A percentile compares a stretch with the other conserved stretches of the same genome.
Conservation (phyloP, 768 basidiomycete genomes). For the Mrakia frigida region DNA sequence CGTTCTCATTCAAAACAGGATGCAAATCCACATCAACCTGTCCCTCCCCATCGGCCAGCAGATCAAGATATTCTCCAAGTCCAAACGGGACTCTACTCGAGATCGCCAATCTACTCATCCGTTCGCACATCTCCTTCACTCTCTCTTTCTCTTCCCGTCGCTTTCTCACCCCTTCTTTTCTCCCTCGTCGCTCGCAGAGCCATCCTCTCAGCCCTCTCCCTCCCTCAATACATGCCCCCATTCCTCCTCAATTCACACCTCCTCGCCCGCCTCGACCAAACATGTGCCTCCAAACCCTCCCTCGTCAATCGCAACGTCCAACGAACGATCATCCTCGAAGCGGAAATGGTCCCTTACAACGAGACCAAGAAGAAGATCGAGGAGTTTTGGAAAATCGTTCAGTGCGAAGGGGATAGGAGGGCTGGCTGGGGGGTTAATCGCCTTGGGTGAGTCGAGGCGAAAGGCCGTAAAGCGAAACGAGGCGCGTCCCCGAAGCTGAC, state of each 20-base stretch:
- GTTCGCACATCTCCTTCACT: slow-evolving; percentile 35
- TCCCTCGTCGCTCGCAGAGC: slow-evolving; percentile 47
- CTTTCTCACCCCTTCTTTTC: neutral
- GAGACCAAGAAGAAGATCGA: slow-evolving; percentile 58
- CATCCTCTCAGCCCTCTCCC: slow-evolving; percentile 58
- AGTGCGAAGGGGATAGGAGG: slow-evolving; percentile 32
- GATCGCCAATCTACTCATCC: slow-evolving; percentile 66
- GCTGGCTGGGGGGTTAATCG: neutral
- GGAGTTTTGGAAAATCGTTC: slow-evolving; percentile 52
- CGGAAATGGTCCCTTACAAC: slow-evolving; percentile 83
- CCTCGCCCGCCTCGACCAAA: neutral
- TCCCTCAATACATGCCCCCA: slow-evolving; percentile 38
- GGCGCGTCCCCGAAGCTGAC: no score
- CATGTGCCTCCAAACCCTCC: neutral
- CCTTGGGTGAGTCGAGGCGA: neutral
- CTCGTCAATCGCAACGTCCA: neutral
- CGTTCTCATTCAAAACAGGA: slow-evolving; percentile 40
- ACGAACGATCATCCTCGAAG: slow-evolving; percentile 56
- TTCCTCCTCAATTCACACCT: slow-evolving; percentile 23
- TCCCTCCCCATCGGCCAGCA: slow-evolving; percentile 43
- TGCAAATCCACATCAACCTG: slow-evolving; percentile 78
- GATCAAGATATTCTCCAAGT: slow-evolving; percentile 83
- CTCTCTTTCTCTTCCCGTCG: neutral
- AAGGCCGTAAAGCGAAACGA: no score
- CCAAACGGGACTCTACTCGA: slow-evolving; percentile 69